These are phyloP conservation scores for Nakaseomyces delphensis DNA, from an alignment of 1,139 yeast genomes.

Conservation along the genomic window DNA sequence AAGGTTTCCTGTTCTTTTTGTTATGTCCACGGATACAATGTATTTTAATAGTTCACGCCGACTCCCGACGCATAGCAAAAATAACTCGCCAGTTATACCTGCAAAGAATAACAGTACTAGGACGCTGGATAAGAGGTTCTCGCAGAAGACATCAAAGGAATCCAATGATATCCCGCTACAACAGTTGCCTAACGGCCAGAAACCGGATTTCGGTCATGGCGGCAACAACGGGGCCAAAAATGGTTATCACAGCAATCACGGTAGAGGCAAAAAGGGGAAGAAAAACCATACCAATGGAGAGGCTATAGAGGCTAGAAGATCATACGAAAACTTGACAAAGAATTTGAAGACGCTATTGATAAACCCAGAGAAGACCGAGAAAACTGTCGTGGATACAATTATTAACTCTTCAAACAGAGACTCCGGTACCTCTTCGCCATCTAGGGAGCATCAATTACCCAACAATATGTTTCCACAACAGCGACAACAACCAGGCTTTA, in stretches of 20 bases:
- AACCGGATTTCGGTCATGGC: constrained; percentile 26
- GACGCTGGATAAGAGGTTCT: constrained; percentile 10
- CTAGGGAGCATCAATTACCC: neutral
- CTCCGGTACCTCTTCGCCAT: constrained; percentile 3
- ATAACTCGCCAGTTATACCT: constrained; percentile 17
- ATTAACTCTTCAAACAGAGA: neutral
- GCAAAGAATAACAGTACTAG: constrained; percentile 12
- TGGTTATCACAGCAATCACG: constrained; percentile 3
- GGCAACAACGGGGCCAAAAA: constrained; percentile 5
- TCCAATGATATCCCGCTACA: constrained; percentile 18
- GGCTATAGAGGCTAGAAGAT: constrained; percentile 7
- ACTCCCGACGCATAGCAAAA: constrained; percentile 24
- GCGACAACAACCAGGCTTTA: neutral
- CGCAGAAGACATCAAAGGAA: constrained; percentile 11
- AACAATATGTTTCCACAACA: neutral
- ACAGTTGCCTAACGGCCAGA: constrained; percentile 26
- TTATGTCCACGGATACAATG: constrained; percentile 31
- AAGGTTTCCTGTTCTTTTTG: neutral
- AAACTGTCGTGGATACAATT: constrained; percentile 3
- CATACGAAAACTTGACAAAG: constrained; percentile 15
- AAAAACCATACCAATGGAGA: neutral
- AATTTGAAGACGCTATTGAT: constrained; percentile 18
- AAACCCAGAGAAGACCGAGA: constrained; percentile 10
- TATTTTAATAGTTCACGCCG: constrained; percentile 29
- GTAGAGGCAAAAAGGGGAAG: constrained; percentile 7